Conservation (phyloP, 208 protist species). For the Balamuthia mandrillaris region DNA sequence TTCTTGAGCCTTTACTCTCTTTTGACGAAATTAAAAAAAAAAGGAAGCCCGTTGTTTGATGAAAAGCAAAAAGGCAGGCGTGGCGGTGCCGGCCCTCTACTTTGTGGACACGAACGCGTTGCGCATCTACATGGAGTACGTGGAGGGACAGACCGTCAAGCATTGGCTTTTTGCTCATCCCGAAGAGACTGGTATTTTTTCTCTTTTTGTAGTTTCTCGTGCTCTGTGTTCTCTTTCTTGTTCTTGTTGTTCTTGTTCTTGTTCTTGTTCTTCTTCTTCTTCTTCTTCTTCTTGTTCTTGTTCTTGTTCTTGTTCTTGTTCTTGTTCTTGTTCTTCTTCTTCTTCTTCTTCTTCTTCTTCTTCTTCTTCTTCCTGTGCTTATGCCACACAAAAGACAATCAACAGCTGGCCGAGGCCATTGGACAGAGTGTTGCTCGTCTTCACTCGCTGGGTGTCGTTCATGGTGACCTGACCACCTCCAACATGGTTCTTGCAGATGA, state of each 20-base stretch:
- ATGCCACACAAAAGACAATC: neutral
- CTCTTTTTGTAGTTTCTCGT: neutral
- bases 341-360: no score
- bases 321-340: no score
- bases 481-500: conserved; percentile 82
- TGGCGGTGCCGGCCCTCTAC: conserved; percentile 50
- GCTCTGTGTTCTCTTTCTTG: neutral
- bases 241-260: neutral
- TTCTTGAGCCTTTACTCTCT: neutral
- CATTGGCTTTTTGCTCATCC: neutral
- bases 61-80: conserved; percentile 14
- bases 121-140: conserved; percentile 59
- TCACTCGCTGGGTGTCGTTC: conserved; percentile 87
- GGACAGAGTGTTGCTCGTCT: conserved; percentile 82
- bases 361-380: no score
- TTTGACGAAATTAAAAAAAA: neutral
- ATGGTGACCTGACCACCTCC: conserved; percentile 96
- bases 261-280: neutral
- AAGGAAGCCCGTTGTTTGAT: conserved; percentile 42
- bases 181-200: neutral
- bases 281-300: no score
- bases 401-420: conserved; percentile 70
- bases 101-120: conserved; percentile 20
- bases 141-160: conserved; percentile 57
- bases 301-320: no score